Base-by-base conservation (phyloP, 2,329 filamentous ascomycete species). In the Aspergillus puulaauensis region DNA sequence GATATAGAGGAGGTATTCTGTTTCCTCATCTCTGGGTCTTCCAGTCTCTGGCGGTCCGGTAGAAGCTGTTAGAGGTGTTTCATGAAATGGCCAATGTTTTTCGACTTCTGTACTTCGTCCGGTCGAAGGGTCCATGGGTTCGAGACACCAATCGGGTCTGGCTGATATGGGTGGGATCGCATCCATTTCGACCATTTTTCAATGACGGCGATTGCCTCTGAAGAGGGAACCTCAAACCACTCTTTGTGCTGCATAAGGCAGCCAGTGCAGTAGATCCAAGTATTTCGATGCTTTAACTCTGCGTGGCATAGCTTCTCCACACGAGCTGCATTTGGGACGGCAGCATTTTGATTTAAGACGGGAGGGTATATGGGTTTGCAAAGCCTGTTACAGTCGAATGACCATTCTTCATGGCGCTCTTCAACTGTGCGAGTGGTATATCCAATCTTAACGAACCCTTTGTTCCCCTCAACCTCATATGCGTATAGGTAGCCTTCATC, bases 391-490 rank as follows among this genome's bases (percentile, higher is more conserved):
- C 50, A 53, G 21, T 53, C 50, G 14, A 33, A 35, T 7, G 50
- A 21, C 50, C 50, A 53, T 37, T 53, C 27, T 4, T 23, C 21
- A 23, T 27, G 27, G 14, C 50, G 50, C 40, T 44, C 23, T n/a
- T 35, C 15, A 21, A 53, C 40, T 17, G 50, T 19, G 6, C 19
- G 9, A 8, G 15, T 45, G 23, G 50, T 53, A 24, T 35, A 46
- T 23, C 50, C 50, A 6, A 53, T 53, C 40, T 53, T 53, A 17
- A 53, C 40, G 19, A 53, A 23, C 6, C 27, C 50, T 24, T 45
- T 45, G 27, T 53, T 53, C 8, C 50, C 19, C 50, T 53, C 50
- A 35, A 53, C 50, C 50, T 53, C 41, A 24, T 53, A 53, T 53
- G 50, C 50, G 21, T 53, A 53, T 23, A 53, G 8, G 15, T 21